Percentiles rank a stretch among this genome's conserved stretches.
phyloP scores from a whole-genome alignment of 2,329 filamentous ascomycete species.

The Fusarium nisikadoi region DNA sequence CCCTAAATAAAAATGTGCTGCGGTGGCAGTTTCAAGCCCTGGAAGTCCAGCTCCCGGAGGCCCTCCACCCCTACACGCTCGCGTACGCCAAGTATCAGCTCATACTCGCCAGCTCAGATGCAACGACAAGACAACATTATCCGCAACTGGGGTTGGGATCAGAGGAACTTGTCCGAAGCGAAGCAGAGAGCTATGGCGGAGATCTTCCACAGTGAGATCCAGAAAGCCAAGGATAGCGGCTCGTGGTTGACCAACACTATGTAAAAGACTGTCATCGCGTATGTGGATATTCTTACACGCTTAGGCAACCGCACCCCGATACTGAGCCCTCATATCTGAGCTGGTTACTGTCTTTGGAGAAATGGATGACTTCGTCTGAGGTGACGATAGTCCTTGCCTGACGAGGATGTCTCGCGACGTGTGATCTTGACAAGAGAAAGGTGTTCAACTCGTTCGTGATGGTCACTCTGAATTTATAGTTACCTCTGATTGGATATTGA shows the following conservation, averaged over 20 bases:
- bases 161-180: too few species aligned
- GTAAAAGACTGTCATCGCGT: accelerated
- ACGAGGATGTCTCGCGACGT: too few species aligned
- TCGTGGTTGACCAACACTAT: background rate
- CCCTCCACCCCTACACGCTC: too few species aligned
- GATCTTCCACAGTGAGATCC: background rate
- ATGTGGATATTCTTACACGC: accelerated
- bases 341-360: accelerated
- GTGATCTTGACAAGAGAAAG: too few species aligned
- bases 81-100: background rate
- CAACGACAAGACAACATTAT: background rate
- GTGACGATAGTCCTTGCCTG: too few species aligned
- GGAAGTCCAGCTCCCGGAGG: background rate
- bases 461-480: too few species aligned
- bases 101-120: background rate
- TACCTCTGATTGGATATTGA: too few species aligned
- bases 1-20: background rate
- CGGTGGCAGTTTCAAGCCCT: too few species aligned
- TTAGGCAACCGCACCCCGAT: background rate
- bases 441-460: too few species aligned
- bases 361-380: background rate
- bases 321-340: accelerated
- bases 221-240: background rate
- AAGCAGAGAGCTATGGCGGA: too few species aligned
- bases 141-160: too few species aligned